Evolutionary conservation across 495 filamentous ascomycete species (phyloP), one percentile per base, ranked within the genome.

Genomic region (Amniculicola lignicola): DNA sequence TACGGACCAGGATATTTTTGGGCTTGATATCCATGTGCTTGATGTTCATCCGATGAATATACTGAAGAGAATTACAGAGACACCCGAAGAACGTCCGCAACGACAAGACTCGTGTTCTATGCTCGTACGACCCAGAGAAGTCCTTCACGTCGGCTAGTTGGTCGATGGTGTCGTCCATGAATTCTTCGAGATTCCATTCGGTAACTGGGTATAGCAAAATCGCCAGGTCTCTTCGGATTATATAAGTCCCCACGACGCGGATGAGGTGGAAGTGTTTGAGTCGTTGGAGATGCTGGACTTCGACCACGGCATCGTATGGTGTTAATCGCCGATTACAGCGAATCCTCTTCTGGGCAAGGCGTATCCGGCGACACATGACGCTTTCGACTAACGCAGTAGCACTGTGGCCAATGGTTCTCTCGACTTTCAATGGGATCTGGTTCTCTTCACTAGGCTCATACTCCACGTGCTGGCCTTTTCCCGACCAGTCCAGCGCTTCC

Each of bases 161-260:
- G 2, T 49, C 36, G 9, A 12, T 2, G 18, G 41, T 40, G 5
- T 25, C 43, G 3, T 64, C 56, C 2, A 64, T 23, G 31, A 64
- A 64, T 23, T 6, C n/a, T 4, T 64, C 51, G 1, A 64, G 33
- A 10, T 23, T 64, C 22, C 47, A 60, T 18, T 64, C 50, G 0
- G 61, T 39, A 4, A 56, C 61, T 4, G 61, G 61, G 28, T 64
- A 60, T n/a, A 64, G 29, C 4, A 64, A 33, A 23, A 64, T 64
- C 14, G 55, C 37, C 4, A 64, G 50, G 3, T 52, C 29, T 3
- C 39, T 29, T 24, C 12, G 21, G 10, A 56, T n/a, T 5, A 27
- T 56, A 41, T 60, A 64, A 1, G 55, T 64, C 7, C 61, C 61
- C 4, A 64, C 51, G 2, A 59, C 61, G 16, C 46, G 61, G 12